Percentiles rank a stretch among this genome's conserved stretches.
These are phyloP conservation scores for Cicer judaicum DNA, from an alignment of 306 rosid genomes.

Conservation along the genomic window DNA sequence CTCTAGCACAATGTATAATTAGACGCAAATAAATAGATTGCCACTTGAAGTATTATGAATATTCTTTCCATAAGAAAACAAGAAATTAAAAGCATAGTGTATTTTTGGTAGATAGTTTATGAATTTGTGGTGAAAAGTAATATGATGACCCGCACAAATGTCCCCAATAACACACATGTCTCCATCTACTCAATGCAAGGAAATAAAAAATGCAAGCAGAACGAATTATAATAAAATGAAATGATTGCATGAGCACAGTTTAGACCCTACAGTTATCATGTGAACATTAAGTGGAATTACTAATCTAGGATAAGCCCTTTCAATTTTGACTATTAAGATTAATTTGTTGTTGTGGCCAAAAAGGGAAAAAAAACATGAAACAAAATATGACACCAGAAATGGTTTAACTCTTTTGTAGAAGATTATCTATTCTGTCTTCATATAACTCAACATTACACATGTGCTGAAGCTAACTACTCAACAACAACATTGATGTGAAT, in stretches of 20 bases:
- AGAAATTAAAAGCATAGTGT: neutral
- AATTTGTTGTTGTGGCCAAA: slow-evolving; percentile 5
- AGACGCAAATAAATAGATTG: neutral
- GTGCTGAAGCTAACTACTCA: slow-evolving; percentile 49
- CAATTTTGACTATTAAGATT: slow-evolving; percentile 1
- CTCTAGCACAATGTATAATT: neutral
- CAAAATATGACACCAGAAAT: slow-evolving; percentile 33
- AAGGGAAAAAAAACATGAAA: neutral
- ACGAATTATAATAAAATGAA: slow-evolving; percentile 4
- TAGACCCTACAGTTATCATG: neutral
- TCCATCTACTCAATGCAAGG: slow-evolving; percentile 7
- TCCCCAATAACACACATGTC: slow-evolving; percentile 8
- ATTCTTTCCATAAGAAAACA: neutral
- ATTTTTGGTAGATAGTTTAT: slow-evolving; percentile 6
- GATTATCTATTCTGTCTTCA: slow-evolving; percentile 47
- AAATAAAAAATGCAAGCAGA: neutral
- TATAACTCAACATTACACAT: slow-evolving; percentile 47
- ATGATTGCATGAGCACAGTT: slow-evolving; percentile 8
- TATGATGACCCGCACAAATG: slow-evolving; percentile 2
- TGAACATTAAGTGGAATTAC: slow-evolving; percentile 15
- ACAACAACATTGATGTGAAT: slow-evolving; percentile 38
- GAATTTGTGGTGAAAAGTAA: slow-evolving; percentile 16
- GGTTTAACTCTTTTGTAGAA: slow-evolving; percentile 44
- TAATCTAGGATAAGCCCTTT: slow-evolving; percentile 9
- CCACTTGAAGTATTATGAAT: neutral